Evolutionary conservation across 179 eudicot species (phyloP).

Genomic region (Camellia oleifera): DNA sequence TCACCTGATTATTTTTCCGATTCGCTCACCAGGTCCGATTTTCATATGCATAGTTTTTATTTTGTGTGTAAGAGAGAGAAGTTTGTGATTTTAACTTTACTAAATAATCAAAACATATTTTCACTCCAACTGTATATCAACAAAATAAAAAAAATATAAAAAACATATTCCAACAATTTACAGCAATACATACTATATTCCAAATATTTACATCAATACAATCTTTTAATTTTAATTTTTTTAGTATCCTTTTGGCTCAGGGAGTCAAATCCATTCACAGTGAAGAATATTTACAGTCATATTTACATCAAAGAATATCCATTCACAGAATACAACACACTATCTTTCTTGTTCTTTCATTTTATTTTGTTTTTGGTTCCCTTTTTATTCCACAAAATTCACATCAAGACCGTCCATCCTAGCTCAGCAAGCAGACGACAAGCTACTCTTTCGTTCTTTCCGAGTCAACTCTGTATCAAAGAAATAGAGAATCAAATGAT

Average conservation of each 20-base stretch:
- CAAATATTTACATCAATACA: conserved; percentile 1
- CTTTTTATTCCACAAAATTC: too few species aligned
- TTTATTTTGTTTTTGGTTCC: not conserved
- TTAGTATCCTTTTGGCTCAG: not conserved
- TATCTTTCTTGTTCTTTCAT: not conserved
- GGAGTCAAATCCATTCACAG: conserved; percentile 2
- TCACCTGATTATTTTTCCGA: too few species aligned
- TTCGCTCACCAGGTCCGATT: too few species aligned
- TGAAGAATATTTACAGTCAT: not conserved
- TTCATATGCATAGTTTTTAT: not conserved
- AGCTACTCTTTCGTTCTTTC: not conserved
- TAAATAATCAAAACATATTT: not conserved
- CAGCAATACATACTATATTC: not conserved
- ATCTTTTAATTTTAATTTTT: not conserved
- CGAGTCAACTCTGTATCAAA: not conserved
- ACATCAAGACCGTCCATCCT: too few species aligned
- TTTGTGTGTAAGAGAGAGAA: not conserved
- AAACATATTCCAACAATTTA: too few species aligned
- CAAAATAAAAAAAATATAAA: too few species aligned
- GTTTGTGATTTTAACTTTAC: not conserved
- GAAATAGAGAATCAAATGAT: not conserved
- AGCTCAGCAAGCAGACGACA: too few species aligned
- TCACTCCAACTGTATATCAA: too few species aligned
- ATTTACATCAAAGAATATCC: conserved; percentile 11
- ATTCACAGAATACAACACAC: not conserved